Evolutionary conservation across 345 rosid genomes (phyloP).

Genomic region (Populus tremula): DNA sequence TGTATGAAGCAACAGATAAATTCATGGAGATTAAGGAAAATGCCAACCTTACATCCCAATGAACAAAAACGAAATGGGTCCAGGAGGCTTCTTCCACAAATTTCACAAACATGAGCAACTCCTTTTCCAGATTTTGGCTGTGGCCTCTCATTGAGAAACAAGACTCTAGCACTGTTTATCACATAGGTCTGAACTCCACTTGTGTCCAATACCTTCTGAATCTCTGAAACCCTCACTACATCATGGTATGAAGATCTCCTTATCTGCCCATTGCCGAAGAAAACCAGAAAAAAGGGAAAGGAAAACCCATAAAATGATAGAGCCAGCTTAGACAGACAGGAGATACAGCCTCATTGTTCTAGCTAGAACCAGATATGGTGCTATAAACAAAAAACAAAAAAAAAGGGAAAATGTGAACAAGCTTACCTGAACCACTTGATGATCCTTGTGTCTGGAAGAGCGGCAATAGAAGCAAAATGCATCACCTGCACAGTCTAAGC

Average conservation of each 20-base stretch:
- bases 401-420: neutral
- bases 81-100: slow-evolving; percentile 72
- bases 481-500: slow-evolving; percentile 59
- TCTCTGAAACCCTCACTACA: slow-evolving; percentile 82
- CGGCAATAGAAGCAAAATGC: slow-evolving; percentile 86
- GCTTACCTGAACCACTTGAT: slow-evolving; percentile 70
- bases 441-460: slow-evolving; percentile 71
- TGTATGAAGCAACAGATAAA: neutral
- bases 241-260: slow-evolving; percentile 92
- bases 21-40: neutral
- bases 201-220: slow-evolving; percentile 67
- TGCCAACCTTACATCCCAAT: slow-evolving; percentile 78
- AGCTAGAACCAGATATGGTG: neutral
- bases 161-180: slow-evolving; percentile 76
- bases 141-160: slow-evolving; percentile 84
- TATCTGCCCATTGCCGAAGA: slow-evolving; percentile 37
- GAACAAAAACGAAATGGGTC: slow-evolving; percentile 90
- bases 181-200: slow-evolving; percentile 87
- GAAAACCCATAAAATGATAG: neutral
- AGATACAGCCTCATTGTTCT: neutral
- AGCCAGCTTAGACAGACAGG: no score
- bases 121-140: slow-evolving; percentile 58
- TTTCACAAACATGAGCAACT: slow-evolving; percentile 64
- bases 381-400: neutral
- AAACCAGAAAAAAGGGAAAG: neutral